Evolutionary conservation across 1,284 basidiomycete genomes (phyloP), one percentile per base, ranked within the genome.

Genomic region (Lentinula novae-zelandiae): DNA sequence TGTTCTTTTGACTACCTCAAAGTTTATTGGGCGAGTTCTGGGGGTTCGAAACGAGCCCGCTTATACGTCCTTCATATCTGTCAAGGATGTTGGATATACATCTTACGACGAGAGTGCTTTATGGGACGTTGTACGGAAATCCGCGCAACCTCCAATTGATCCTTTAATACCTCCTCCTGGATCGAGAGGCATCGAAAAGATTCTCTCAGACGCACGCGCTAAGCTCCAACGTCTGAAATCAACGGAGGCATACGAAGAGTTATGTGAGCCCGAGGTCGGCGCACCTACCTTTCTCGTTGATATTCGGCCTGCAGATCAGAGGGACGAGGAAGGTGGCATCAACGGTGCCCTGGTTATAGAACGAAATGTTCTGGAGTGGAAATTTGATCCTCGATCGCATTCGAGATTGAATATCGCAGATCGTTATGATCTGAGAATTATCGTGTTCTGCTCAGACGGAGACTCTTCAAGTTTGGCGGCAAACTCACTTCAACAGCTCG

Each of bases 241-340:
- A 1, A 67, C 67, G n/a, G 75, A 86, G 64, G 88, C 88, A 0
- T 82, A 80, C 68, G 77, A 77, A 0, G 84, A 89, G 65, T 75
- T 89, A 8, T 76, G 77, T 27, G 82, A 84, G 52, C 72, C 79
- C 1, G 71, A 77, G 38, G 75, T 81, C 42, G 76, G 75, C 10
- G 82, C 82, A 60, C 86, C 87, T 1, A 84, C 84, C 1, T 80
- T 90, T 57, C 77, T 91, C 49, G 87, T 91, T n/a, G 89, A 91
- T 69, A 90, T 91, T 59, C 83, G 89, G 6, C 80, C 86, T 0
- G 79, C 76, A 44, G 78, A 76, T 4, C 82, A 89, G 69, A 79
- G 88, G 13, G 74, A 75, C 9, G 68, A 70, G 36, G 76, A 81
- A 46, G 89, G 89, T 0, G 74, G 71, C 0, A 85, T 91, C 62